Base-by-base conservation (phyloP, 2,329 filamentous ascomycete species). In the Acephala macrosclerotiorum region DNA sequence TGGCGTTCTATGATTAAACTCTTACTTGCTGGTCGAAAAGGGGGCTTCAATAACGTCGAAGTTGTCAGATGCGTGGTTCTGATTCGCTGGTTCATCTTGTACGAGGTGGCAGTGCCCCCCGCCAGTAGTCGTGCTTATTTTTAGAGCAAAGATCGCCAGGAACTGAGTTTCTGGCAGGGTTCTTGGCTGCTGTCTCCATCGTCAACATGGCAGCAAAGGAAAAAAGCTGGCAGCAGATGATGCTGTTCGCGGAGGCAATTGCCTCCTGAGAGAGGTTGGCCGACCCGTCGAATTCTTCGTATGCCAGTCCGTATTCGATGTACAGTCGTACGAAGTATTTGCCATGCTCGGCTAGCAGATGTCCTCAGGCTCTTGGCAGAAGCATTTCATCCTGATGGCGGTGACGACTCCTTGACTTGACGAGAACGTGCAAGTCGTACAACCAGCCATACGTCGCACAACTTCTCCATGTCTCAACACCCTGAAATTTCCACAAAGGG, bases 31-130 rank as follows among this genome's bases (percentile, higher is more conserved):
- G 35, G n/a, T 29, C 36, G 11, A 57, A 38, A 57, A 57, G 33
- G 55, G 55, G 55, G 51, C 55, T 57, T 22, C 35, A 14, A 35
- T n/a, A 20, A 57, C 55, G 55, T 57, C 18, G 38, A 55, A 55
- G 16, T 8, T 35, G 51, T 33, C 55, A 38, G 33, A 33, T 33
- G 9, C 55, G 3, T 11, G 33, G 7, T 20, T 6, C 6, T 26
- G 6, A n/a, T 20, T 25, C 18, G 20, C 20, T 57, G 33, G 16
- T 38, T 14, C 5, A 16, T 12, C 33, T 57, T 29, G 55, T 57
- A 38, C 29, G 55, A 57, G 55, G 55, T 25, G 55, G 29, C 29
- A 38, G 35, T 38, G 55, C 55, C 29, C 12, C n/a, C 45, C n/a
- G 20, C 45, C 6, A 5, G 38, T 16, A 22, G 29, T 33, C 11